A percentile compares a stretch with the other conserved stretches of the same genome.
phyloP scores from a whole-genome alignment of 192 early-diverging fungal species.

The Entomortierella beljakovae region DNA sequence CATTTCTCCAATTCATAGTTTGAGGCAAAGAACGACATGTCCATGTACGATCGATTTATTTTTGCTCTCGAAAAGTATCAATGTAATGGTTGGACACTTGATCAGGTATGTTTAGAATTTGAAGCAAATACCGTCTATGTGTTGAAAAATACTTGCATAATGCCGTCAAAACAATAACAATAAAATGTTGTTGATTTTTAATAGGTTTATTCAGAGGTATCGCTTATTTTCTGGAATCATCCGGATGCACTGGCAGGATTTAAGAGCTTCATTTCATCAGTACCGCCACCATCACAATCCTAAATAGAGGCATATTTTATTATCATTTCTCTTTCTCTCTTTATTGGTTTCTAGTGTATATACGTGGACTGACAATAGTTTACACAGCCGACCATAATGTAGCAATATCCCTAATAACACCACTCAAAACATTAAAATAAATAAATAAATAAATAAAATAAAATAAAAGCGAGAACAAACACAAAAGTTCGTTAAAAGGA shows the following conservation, averaged over 20 bases:
- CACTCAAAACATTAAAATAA: no score
- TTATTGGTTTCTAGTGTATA: no score
- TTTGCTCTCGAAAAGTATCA: conserved; percentile 53
- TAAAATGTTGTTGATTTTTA: background rate
- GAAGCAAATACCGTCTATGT: no score
- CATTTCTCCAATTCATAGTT: conserved; percentile 1
- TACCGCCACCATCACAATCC: conserved; percentile 24
- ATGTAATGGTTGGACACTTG: conserved; percentile 49
- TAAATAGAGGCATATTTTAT: no score
- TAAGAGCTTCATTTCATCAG: conserved; percentile 39
- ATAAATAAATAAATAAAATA: no score
- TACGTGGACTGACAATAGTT: no score
- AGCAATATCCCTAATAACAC: no score
- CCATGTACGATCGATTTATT: conserved; percentile 53
- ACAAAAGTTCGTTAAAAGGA: no score
- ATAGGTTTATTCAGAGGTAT: conserved; percentile 53
- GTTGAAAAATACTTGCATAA: no score
- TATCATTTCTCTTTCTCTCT: background rate
- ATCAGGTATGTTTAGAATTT: conserved; percentile 20
- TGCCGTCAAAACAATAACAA: no score
- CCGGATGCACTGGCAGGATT: conserved; percentile 49
- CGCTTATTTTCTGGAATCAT: conserved; percentile 54
- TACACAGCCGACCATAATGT: no score
- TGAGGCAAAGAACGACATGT: conserved; percentile 42
- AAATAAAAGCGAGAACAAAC: no score